Base-by-base conservation (phyloP, 202 grass and related monocot genomes). In the Brachypodium distachyon region DNA sequence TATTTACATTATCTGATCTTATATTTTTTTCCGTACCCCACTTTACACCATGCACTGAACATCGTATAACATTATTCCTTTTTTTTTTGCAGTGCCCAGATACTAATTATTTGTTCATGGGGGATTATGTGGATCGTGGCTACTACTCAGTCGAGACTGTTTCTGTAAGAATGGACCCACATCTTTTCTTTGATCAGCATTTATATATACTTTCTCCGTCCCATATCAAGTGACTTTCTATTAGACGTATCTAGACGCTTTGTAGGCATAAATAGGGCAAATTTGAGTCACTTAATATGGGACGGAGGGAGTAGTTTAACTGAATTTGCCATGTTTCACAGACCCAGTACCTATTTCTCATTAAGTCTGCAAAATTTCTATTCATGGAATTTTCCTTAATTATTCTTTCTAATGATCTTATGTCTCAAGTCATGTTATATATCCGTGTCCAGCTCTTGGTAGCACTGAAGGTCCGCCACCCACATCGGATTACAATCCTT, bases 131-230 rank as follows among this genome's bases (percentile, higher is more conserved):
- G 2, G 92, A 96, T 72, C 92, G 92, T 80, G 92, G 92, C 14
- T 96, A 96, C 64, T 96, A 96, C 64, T 96, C 92, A 22, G 92
- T 96, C 73, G 92, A 96, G 85, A 96, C 92, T 64, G 92, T 95
- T 68, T 91, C 89, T 32, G 92, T 95, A 91, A 89, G 92, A 77
- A 52, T 27, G 50, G 33, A 33, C 8, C 54, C 61, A n/a, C 33
- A 36, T 33, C 7, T 49, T 78, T 93, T 74, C 13, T 71, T 59
- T 5, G 0, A 38, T 34, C 28, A 54, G 22, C 19, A 56, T 17
- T 44, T 84, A 51, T 70, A 62, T 69, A 32, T 29, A n/a, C n/a
- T n/a, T n/a, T n/a, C n/a, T n/a, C n/a, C n/a, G n/a, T n/a, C n/a
- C n/a, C n/a, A n/a, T n/a, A n/a, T n/a, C n/a, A n/a, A n/a, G n/a